Conservation (phyloP, 441 rosid genomes). For the Brassica balearica region DNA sequence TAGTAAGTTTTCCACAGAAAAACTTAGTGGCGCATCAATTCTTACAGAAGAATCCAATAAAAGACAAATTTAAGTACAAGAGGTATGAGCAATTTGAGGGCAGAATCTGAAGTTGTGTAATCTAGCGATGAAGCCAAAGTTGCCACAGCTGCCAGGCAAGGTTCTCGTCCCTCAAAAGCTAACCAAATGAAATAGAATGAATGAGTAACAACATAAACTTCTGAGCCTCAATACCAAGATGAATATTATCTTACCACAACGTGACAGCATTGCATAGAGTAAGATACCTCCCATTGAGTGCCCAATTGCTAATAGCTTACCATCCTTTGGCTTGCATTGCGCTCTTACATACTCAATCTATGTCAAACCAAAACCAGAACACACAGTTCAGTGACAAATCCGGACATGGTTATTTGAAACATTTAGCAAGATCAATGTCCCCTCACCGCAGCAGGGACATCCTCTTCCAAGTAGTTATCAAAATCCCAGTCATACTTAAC, state of each 20-base stretch:
- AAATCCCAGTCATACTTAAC: constrained; percentile 96
- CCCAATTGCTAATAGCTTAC: constrained; percentile 80
- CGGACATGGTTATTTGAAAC: not conserved
- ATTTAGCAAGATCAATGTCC: constrained; percentile 53
- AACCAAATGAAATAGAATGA: constrained; percentile 34
- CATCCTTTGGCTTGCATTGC: constrained; percentile 72
- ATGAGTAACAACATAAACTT: constrained; percentile 6
- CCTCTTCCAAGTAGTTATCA: constrained; percentile 91
- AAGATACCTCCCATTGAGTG: constrained; percentile 98
- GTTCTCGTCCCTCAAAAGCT: constrained; percentile 81
- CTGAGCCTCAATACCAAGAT: not conserved
- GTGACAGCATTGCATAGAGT: constrained; percentile 85
- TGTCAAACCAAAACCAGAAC: constrained; percentile 22
- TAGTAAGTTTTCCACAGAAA: constrained; percentile 32
- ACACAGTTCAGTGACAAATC: constrained; percentile 21
- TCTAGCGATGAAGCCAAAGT: constrained; percentile 94
- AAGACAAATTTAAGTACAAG: constrained; percentile 59
- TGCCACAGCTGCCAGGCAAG: constrained; percentile 72
- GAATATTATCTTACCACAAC: constrained; percentile 38
- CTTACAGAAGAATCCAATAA: not conserved
- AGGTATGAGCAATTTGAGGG: constrained; percentile 87
- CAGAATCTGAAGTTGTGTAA: constrained; percentile 85
- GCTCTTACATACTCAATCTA: constrained; percentile 88
- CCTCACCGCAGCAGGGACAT: constrained; percentile 99
- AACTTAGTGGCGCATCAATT: constrained; percentile 12